Evolutionary conservation across 352 stramenopile species (phyloP).

Genomic region (Phytophthora tentaculata): DNA sequence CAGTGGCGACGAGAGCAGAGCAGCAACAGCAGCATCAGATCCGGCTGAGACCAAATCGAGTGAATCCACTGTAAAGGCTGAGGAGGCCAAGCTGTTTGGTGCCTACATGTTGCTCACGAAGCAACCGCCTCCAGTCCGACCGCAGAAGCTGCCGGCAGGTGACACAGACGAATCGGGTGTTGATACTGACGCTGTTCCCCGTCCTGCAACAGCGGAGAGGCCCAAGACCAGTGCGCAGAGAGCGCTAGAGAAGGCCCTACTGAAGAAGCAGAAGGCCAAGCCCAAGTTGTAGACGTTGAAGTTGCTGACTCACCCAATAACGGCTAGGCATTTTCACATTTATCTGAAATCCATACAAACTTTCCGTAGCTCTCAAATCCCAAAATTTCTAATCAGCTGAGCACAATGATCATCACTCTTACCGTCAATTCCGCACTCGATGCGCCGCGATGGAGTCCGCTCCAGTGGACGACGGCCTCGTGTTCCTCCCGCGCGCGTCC

Average conservation of each 20-base stretch:
- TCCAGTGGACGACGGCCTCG: conserved; percentile 43
- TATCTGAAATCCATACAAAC: conserved; percentile 4
- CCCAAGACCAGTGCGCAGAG: conserved; percentile 19
- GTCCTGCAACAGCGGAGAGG: conserved; percentile 12
- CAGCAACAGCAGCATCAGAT: conserved; percentile 6
- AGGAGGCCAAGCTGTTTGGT: conserved; percentile 30
- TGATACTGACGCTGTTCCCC: neutral
- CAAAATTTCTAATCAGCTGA: conserved; percentile 1
- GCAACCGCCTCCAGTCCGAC: conserved; percentile 20
- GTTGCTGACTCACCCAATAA: conserved; percentile 9
- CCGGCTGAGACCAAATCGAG: neutral
- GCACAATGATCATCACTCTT: neutral
- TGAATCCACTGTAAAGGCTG: neutral
- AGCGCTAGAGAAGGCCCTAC: conserved; percentile 32
- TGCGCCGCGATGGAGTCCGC: conserved; percentile 17
- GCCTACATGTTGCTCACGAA: conserved; percentile 38
- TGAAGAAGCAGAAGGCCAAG: conserved; percentile 29
- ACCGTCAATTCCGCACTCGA: conserved; percentile 9
- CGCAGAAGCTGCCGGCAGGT: neutral
- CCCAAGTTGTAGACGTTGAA: conserved; percentile 8
- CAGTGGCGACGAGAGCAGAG: conserved; percentile 12
- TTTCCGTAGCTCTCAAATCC: neutral
- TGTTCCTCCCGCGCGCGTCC: conserved; percentile 66
- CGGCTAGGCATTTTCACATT: neutral
- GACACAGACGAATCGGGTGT: neutral